Conservation (phyloP, 2,329 filamentous ascomycete species). For the Blastomyces parvus region DNA sequence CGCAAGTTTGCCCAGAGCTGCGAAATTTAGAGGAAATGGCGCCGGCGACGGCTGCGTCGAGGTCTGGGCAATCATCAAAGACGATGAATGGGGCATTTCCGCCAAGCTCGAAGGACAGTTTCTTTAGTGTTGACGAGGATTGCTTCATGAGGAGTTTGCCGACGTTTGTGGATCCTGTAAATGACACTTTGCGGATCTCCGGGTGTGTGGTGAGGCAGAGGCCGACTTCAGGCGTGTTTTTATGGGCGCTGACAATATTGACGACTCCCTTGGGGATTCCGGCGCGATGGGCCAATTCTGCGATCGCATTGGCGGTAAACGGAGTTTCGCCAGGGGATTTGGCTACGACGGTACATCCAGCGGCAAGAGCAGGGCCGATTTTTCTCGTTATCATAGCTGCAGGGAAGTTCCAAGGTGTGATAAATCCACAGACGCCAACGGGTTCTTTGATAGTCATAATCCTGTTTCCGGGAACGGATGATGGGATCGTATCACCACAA, state of each 20-base stretch:
- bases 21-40: constrained; percentile 87
- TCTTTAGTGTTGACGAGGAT: constrained; percentile 72
- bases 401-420: constrained; percentile 59
- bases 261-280: constrained; percentile 85
- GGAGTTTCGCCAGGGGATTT: constrained; percentile 91
- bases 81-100: constrained; percentile 96
- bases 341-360: constrained; percentile 88
- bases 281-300: constrained; percentile 75
- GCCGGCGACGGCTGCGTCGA: constrained; percentile 73
- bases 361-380: constrained; percentile 58
- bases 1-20: constrained; percentile 89
- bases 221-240: constrained; percentile 74
- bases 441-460: constrained; percentile 57
- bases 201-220: constrained; percentile 65
- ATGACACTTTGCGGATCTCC: constrained; percentile 78
- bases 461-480: constrained; percentile 50
- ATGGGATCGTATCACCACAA: constrained; percentile 53
- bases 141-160: constrained; percentile 82
- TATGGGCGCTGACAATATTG: constrained; percentile 71
- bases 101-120: constrained; percentile 80
- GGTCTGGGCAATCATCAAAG: constrained; percentile 78
- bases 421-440: constrained; percentile 57
- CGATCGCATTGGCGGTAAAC: constrained; percentile 77
- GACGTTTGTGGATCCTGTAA: constrained; percentile 66
- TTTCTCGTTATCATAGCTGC: constrained; percentile 46